Evolutionary conservation across 225 moss, liverwort and hornwort genomes (phyloP).

Genomic region (Neckera pumila): DNA sequence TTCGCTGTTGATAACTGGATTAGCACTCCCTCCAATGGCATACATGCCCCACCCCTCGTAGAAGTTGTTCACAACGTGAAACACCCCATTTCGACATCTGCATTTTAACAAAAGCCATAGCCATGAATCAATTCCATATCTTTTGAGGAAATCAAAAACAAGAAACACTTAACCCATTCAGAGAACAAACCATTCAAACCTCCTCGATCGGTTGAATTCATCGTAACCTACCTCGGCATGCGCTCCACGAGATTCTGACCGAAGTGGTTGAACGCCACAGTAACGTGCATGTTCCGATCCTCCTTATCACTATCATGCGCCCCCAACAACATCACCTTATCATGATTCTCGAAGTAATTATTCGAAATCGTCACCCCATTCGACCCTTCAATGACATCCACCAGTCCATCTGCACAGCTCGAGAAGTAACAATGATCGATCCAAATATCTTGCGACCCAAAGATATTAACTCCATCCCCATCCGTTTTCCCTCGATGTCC

Average conservation of each 20-base stretch:
- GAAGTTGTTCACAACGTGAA: constrained; percentile 79
- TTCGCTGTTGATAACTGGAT: constrained; percentile 74
- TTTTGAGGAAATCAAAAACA: neutral
- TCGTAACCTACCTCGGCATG: constrained; percentile 27
- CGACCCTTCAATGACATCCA: constrained; percentile 46
- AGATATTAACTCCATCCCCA: constrained; percentile 37
- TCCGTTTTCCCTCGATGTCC: constrained; percentile 43
- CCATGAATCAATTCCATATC: neutral
- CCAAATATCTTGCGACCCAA: constrained; percentile 40
- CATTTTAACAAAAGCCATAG: neutral
- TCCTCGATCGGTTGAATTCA: too few species aligned
- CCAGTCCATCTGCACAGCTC: constrained; percentile 28
- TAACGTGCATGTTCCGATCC: constrained; percentile 40
- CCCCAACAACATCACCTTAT: constrained; percentile 50
- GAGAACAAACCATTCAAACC: neutral
- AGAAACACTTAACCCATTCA: neutral
- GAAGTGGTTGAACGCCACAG: constrained; percentile 54
- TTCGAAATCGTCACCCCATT: constrained; percentile 36
- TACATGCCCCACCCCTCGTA: constrained; percentile 76
- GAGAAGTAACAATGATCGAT: constrained; percentile 47
- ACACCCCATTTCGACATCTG: constrained; percentile 72
- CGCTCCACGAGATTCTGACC: constrained; percentile 42
- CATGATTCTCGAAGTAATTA: constrained; percentile 51
- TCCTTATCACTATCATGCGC: constrained; percentile 25
- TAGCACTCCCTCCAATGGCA: constrained; percentile 79